Conservation (phyloP, 1,284 basidiomycete genomes). For the Veloporphyrellus conicus region DNA sequence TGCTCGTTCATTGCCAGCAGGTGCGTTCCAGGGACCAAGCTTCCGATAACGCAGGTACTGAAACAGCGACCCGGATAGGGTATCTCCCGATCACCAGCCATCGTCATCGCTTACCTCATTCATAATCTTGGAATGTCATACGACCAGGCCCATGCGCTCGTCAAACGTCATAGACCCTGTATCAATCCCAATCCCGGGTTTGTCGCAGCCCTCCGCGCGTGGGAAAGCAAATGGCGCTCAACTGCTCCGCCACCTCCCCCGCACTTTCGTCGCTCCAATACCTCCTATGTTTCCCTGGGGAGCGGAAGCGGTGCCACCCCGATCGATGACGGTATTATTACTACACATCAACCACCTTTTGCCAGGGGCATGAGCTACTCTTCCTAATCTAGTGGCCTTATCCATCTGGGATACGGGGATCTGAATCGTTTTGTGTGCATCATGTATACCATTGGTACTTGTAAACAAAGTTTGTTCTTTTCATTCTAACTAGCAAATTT, state of each 20-base stretch:
- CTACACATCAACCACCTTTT: constrained; percentile 11
- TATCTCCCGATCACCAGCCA: constrained; percentile 62
- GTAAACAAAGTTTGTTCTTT: too few species aligned
- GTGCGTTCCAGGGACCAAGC: constrained; percentile 32
- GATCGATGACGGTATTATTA: constrained; percentile 3
- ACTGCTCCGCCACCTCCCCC: constrained; percentile 10
- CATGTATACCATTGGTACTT: too few species aligned
- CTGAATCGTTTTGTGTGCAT: too few species aligned
- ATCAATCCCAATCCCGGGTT: constrained; percentile 69
- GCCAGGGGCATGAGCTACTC: constrained; percentile 24
- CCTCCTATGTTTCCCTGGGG: constrained; percentile 20
- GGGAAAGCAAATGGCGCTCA: constrained; percentile 41
- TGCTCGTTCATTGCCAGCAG: constrained; percentile 67
- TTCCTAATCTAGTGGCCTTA: constrained; percentile 8
- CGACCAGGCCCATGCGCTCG: constrained; percentile 54
- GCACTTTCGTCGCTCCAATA: constrained; percentile 30
- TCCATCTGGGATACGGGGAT: too few species aligned
- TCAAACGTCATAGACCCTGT: constrained; percentile 59
- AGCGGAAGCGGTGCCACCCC: not conserved
- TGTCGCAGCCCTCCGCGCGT: constrained; percentile 47
- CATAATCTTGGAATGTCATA: constrained; percentile 63
- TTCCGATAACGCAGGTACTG: not conserved
- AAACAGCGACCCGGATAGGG: constrained; percentile 39
- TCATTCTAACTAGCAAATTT: too few species aligned
- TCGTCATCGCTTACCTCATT: constrained; percentile 66